Evolutionary conservation across 2,329 filamentous ascomycete genomes (phyloP).

Genomic region (Chaetomiaceae sp.): DNA sequence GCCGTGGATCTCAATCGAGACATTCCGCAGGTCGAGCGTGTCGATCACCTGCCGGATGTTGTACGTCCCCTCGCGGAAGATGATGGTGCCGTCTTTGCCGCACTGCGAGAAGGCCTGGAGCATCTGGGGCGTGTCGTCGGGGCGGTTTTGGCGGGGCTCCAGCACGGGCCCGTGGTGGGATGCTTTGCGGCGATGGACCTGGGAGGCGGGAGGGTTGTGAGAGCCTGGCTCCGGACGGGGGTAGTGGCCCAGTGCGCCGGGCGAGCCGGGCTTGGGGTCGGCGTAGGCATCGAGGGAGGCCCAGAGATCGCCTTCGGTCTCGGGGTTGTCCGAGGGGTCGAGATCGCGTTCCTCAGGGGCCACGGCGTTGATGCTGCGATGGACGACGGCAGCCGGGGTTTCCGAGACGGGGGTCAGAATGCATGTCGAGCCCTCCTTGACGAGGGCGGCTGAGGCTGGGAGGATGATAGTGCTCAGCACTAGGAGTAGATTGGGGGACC

Average conservation of each 20-base stretch:
- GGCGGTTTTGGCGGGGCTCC: slow-evolving; percentile 2
- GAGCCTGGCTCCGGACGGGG: slow-evolving; percentile 16
- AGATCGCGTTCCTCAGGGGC: slow-evolving; percentile 16
- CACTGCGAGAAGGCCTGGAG: slow-evolving; percentile 47
- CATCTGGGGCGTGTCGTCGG: slow-evolving; percentile 50
- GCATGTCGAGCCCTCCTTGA: slow-evolving; percentile 28
- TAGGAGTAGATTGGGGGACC: slow-evolving; percentile 9
- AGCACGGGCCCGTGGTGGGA: too few species aligned
- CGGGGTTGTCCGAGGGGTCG: slow-evolving; percentile 6
- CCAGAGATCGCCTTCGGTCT: background rate
- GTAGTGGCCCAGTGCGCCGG: slow-evolving; percentile 12
- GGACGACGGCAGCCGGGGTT: background rate
- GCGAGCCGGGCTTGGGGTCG: background rate
- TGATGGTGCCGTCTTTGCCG: slow-evolving; percentile 44
- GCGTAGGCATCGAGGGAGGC: background rate
- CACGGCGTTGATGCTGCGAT: slow-evolving; percentile 14
- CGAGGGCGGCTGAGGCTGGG: slow-evolving; percentile 19
- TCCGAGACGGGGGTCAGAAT: slow-evolving; percentile 24
- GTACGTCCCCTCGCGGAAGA: slow-evolving; percentile 47
- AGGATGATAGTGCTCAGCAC: slow-evolving; percentile 11
- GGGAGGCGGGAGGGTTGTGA: background rate
- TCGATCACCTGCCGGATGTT: slow-evolving; percentile 48
- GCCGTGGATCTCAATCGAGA: slow-evolving; percentile 45
- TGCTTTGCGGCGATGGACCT: too few species aligned
- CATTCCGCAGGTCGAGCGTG: slow-evolving; percentile 42